Evolutionary conservation across 805 yeast genomes (phyloP), one percentile per base, ranked within the genome.

Genomic region (Starmerella stigmatis): DNA sequence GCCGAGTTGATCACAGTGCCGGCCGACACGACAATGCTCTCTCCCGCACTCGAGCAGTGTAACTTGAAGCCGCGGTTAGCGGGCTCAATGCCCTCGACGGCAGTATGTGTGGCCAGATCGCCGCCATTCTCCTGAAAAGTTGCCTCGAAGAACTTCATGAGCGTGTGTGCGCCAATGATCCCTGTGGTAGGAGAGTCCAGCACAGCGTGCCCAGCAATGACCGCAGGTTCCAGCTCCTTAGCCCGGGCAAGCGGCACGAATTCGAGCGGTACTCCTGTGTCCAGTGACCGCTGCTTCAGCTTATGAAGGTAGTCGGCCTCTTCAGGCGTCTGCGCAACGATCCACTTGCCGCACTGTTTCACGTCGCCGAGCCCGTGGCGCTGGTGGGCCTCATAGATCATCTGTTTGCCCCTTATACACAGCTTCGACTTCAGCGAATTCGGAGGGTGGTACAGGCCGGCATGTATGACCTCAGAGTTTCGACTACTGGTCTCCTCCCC

Each of bases 391-490:
- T 66, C 64, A 59, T 86, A 86, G 11, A 86, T 68, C 61, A 78
- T 62, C 12, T 75, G 62, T 55, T 82, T 86, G 0, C 96, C 96
- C 30, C 72, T 70, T 27, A 86, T 67, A 56, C 96, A 88, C 23
- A 86, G 63, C 52, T 68, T 63, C 0, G 84, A 75, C 57, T 84
- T 81, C 44, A 88, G 66, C 2, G 81, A 71, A 47, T 74, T 73
- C 9, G 67, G 64, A 0, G 94, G 94, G 57, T 83, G 81, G 60
- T 88, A 88, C 6, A 86, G 57, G 0, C 95, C 96, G 0, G 94
- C 94, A 63, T 86, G 96, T 20, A 86, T 80, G 21, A 88, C 96
- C 58, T 88, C 96, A 2, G 94, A 82, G 66, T 86, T 86, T 43
- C 96, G 68, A n/a, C 89, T 73, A 5, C 94, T 80, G 0, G 94